These are phyloP conservation scores for Tetrastigma voinierianum DNA, from an alignment of 164 flowering plant genomes.

Conservation along the genomic window DNA sequence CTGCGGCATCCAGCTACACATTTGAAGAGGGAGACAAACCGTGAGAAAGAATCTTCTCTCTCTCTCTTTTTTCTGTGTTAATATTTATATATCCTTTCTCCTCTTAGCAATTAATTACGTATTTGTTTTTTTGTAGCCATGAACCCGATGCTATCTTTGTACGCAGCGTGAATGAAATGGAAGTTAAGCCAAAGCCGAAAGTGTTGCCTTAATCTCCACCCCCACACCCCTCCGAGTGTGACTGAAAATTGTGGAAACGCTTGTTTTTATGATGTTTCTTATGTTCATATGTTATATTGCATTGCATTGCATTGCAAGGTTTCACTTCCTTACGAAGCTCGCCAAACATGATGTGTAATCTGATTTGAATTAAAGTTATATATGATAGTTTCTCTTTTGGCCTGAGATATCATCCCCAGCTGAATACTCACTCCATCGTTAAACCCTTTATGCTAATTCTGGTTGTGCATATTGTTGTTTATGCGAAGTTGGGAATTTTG, in stretches of 20 bases:
- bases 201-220: constrained; percentile 51
- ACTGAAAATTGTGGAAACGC: background rate
- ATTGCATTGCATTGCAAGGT: too few species aligned
- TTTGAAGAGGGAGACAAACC: constrained; percentile 82
- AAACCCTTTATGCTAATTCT: too few species aligned
- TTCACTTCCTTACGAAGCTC: too few species aligned
- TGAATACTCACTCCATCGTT: too few species aligned
- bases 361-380: too few species aligned
- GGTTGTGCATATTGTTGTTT: too few species aligned
- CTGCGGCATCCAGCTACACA: constrained; percentile 96
- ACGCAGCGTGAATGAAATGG: constrained; percentile 87
- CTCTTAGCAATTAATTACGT: constrained; percentile 1
- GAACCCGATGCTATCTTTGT: constrained; percentile 90
- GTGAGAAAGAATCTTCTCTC: constrained; percentile 40
- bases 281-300: background rate
- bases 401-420: too few species aligned
- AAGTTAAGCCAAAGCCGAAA: constrained; percentile 95
- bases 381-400: too few species aligned
- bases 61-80: constrained; percentile 7
- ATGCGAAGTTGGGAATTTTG: too few species aligned
- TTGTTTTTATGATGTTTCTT: background rate
- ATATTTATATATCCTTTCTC: background rate
- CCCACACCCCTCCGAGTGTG: too few species aligned
- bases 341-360: too few species aligned
- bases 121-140: constrained; percentile 65